Percentiles rank a stretch among this genome's conserved stretches.
These are phyloP conservation scores for Talaromyces verruculosus DNA, from an alignment of 2,329 filamentous ascomycete genomes.

Conservation along the genomic window DNA sequence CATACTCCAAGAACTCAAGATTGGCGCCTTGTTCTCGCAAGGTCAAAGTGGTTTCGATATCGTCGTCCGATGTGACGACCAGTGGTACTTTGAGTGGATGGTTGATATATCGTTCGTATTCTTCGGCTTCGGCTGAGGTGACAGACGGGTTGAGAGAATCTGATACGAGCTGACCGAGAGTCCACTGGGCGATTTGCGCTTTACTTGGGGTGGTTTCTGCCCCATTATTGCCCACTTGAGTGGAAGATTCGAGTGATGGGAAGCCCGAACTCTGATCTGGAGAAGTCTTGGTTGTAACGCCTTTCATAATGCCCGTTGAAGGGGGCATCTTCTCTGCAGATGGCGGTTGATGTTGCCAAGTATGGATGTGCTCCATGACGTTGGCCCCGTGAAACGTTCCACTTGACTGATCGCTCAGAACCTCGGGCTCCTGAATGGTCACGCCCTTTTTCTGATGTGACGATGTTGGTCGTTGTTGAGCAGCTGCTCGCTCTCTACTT, in stretches of 20 bases:
- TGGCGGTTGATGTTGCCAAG: slow-evolving; percentile 36
- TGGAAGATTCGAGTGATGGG: slow-evolving; percentile 29
- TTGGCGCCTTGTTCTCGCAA: slow-evolving; percentile 44
- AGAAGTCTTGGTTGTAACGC: slow-evolving; percentile 30
- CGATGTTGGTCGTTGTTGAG: slow-evolving; percentile 29
- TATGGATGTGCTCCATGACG: slow-evolving; percentile 26
- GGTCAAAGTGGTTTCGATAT: slow-evolving; percentile 37
- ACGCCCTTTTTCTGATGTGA: slow-evolving; percentile 62
- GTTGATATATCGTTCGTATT: slow-evolving; percentile 84
- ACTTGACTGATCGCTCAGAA: slow-evolving; percentile 46
- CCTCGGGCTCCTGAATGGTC: slow-evolving; percentile 64
- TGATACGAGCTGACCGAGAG: slow-evolving; percentile 78
- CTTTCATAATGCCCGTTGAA: slow-evolving; percentile 60
- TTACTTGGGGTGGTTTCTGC: slow-evolving; percentile 66
- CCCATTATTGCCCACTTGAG: slow-evolving; percentile 47
- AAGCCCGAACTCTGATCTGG: slow-evolving; percentile 24
- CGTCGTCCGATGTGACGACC: slow-evolving; percentile 47
- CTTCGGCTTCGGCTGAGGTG: slow-evolving; percentile 70
- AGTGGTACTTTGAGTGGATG: slow-evolving; percentile 88
- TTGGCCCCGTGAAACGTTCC: slow-evolving; percentile 27
- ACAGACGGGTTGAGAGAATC: slow-evolving; percentile 86
- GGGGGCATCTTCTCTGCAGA: slow-evolving; percentile 36
- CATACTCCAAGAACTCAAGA: slow-evolving; percentile 76
- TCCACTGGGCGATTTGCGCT: slow-evolving; percentile 77
- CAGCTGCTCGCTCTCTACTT: slow-evolving; percentile 53